Conservation (phyloP, 768 basidiomycete genomes). For the Hemileccinum rubropunctum region DNA sequence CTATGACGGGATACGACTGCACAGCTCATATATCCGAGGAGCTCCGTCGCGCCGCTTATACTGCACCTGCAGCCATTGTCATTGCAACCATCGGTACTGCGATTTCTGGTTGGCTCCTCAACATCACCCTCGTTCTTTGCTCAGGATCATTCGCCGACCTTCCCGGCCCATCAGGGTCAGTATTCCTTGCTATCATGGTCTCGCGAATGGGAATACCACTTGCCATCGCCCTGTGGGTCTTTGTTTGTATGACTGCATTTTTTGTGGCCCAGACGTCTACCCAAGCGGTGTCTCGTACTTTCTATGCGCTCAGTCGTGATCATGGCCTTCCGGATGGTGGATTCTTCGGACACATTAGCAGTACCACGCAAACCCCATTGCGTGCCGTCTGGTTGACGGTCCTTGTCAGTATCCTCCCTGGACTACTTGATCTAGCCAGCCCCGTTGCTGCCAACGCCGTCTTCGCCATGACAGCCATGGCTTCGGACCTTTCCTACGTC, state of each 20-base stretch:
- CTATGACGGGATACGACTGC: conserved; percentile 37
- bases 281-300: conserved; percentile 56
- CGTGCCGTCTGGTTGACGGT: conserved; percentile 55
- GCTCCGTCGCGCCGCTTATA: conserved; percentile 50
- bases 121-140: conserved; percentile 60
- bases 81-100: conserved; percentile 45
- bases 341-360: conserved; percentile 49
- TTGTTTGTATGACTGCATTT: conserved; percentile 63
- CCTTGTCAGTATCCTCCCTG: conserved; percentile 41
- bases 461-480: conserved; percentile 55
- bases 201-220: conserved; percentile 49
- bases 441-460: conserved; percentile 53
- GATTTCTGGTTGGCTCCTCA: conserved; percentile 62
- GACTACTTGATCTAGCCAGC: conserved; percentile 50
- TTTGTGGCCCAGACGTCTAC: conserved; percentile 49
- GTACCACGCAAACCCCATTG: conserved; percentile 51
- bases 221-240: conserved; percentile 53
- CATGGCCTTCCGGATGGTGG: conserved; percentile 55
- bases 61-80: conserved; percentile 44
- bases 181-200: conserved; percentile 58
- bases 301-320: conserved; percentile 60
- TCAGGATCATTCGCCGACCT: conserved; percentile 48
- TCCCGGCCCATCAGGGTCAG: conserved; percentile 51
- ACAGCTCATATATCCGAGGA: conserved; percentile 39
- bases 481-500: conserved; percentile 52